Base-by-base conservation (phyloP, 345 rosid genomes). In the Kernera saxatilis region DNA sequence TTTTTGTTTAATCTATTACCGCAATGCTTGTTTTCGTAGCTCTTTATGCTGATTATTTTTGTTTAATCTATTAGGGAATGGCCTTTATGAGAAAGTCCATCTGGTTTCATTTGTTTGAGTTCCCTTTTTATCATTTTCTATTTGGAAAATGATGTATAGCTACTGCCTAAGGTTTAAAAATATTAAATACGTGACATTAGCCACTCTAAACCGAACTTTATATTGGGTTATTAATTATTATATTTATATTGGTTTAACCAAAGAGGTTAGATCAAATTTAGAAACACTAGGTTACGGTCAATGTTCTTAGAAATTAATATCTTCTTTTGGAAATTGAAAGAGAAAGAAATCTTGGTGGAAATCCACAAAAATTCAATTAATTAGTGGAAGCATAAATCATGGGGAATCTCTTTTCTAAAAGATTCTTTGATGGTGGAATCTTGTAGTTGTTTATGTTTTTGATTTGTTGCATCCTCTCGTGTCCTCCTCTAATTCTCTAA, bases 361-460 rank as follows among this genome's bases (percentile, higher is more conserved):
- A 74, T 74, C 72, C 71, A 74, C 72, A 50, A 37, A 18, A 49
- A 57, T 15, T 73, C 77, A 65, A 56, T 56, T 73, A 25, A 35
- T 27, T 57, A 66, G 77, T 73, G 77, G 67, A 66, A 37, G 54
- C 77, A 73, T 74, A 49, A 74, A 58, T 74, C 72, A 49, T 49
- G 72, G 72, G 43, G 62, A 73, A 73, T 74, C 72, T 74, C 8
- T 56, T 66, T 73, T 57, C 39, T 5, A 73, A 56, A 65, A 56
- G 67, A 73, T 73, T 67, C 62, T 49, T 67, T 46, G 8, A 14
- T 64, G 43, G 51, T 64, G 66, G 66, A 64, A 65, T 64, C 77
- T 73, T 73, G 25, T 45, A 56, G 10, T 26, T 64, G 0, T 67
- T 49, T 57, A 50, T 67, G 78, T 67, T 66, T 57, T 67, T 67